A percentile compares a stretch with the other conserved stretches of the same genome.
These are phyloP conservation scores for Tetragonia tetragonoides DNA, from an alignment of 148 eudicot genomes.

Conservation along the genomic window DNA sequence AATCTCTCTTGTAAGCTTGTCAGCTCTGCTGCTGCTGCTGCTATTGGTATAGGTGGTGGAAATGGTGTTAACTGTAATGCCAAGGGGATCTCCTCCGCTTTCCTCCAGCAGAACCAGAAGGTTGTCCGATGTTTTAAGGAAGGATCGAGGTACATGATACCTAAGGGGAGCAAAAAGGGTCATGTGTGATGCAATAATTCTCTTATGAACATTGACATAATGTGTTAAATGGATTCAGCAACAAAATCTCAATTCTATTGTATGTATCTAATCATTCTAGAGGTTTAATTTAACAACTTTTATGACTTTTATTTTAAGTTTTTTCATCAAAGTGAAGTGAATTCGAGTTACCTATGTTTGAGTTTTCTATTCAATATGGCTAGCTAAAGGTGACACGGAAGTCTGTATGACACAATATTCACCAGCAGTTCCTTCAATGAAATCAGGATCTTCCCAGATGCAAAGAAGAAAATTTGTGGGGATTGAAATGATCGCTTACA, in stretches of 20 bases:
- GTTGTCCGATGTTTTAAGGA: slow-evolving; percentile 30
- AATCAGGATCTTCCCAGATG: background rate
- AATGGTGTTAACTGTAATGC: slow-evolving; percentile 36
- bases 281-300: no score
- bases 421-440: background rate
- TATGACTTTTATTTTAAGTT: no score
- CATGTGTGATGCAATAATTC: background rate
- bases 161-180: slow-evolving; percentile 11
- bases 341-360: no score
- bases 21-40: slow-evolving; percentile 6
- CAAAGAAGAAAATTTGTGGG: background rate
- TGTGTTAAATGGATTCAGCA: background rate
- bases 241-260: background rate
- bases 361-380: no score
- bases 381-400: no score
- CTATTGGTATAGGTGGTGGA: slow-evolving; percentile 25
- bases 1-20: slow-evolving; percentile 5
- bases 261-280: no score
- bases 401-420: no score
- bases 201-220: background rate
- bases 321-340: no score
- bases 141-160: slow-evolving; percentile 46
- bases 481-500: slow-evolving; percentile 23
- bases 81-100: slow-evolving; percentile 38
- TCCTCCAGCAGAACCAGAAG: slow-evolving; percentile 39